Evolutionary conservation across 257 asterid species (phyloP).

Genomic region (Solanum tarapatanum): DNA sequence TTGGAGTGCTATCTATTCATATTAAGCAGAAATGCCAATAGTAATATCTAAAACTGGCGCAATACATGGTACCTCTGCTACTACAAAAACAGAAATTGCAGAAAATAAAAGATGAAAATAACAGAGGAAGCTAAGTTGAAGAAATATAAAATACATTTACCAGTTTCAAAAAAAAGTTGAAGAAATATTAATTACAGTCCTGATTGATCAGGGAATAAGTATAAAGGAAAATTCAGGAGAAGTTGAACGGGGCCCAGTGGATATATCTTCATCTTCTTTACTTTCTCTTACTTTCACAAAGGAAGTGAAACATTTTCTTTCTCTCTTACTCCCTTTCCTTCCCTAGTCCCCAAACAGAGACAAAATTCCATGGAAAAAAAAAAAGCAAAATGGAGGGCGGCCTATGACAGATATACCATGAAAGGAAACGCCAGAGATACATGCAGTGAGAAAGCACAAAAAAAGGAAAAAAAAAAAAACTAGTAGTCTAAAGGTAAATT

Average conservation of each 20-base stretch:
- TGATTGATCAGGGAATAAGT: background rate
- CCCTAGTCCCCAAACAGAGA: background rate
- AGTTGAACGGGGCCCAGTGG: background rate
- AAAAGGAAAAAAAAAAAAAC: background rate
- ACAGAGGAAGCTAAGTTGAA: background rate
- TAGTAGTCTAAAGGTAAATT: background rate
- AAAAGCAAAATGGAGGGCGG: background rate
- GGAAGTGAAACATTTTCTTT: background rate
- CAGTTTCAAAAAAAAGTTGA: background rate
- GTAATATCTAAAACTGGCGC: background rate
- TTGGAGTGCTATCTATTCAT: background rate
- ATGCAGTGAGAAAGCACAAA: background rate
- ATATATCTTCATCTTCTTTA: background rate
- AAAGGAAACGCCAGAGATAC: background rate
- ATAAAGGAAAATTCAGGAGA: background rate
- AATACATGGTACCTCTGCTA: background rate
- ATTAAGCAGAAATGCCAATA: background rate
- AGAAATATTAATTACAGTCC: background rate
- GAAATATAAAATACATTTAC: background rate
- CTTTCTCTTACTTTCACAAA: background rate
- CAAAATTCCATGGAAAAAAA: background rate
- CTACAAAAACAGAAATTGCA: background rate
- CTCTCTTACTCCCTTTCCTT: background rate
- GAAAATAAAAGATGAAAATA: background rate
- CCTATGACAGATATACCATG: background rate